Evolutionary conservation across 805 yeast species (phyloP), one percentile per base, ranked within the genome.

Genomic region (Maudiozyma saulgeensis): DNA sequence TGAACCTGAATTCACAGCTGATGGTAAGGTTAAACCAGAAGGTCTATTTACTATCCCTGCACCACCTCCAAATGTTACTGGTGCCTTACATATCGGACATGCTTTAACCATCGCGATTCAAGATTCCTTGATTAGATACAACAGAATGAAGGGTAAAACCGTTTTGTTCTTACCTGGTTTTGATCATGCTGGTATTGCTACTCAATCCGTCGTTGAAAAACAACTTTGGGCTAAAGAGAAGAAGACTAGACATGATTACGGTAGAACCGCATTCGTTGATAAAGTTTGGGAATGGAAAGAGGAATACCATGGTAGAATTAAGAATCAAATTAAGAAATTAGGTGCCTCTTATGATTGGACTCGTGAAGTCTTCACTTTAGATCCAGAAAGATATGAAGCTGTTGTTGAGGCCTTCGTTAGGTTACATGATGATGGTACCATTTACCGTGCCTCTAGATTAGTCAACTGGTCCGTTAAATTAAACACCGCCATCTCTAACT

Each of bases 51-150:
- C 84, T 54, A 87, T 93, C 61, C 97, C 98, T 39, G 93, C 96
- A n/a, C 99, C 99, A 39, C 99, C 99, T 54, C 99, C 99, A 65
- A 93, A 93, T 68, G 96, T 93, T 56, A 93, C 99, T 44, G 99
- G 99, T 72, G 97, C 98, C 44, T 77, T 93, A 58, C 99, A 93
- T 70, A 93, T 93, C 69, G 99, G 99, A 59, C 99, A 93, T 69
- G 99, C 98, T 28, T 78, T 93, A 67, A 93, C 99, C 16, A 87
- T 90, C 53, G 75, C 98, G 35, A 85, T 93, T 63, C 99, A 93
- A 74, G 99, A 93, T 68, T 70, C 97, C 25, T 78, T 93, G 64
- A 82, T 90, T 56, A 82, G 99, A 70, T 93, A 80, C 75, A 81
- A 93, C 77, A 84, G 99, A 75, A 93, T 93, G 99, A 83, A 82